Conservation (phyloP, 345 rosid genomes). For the Erysimum cheiranthoides region DNA sequence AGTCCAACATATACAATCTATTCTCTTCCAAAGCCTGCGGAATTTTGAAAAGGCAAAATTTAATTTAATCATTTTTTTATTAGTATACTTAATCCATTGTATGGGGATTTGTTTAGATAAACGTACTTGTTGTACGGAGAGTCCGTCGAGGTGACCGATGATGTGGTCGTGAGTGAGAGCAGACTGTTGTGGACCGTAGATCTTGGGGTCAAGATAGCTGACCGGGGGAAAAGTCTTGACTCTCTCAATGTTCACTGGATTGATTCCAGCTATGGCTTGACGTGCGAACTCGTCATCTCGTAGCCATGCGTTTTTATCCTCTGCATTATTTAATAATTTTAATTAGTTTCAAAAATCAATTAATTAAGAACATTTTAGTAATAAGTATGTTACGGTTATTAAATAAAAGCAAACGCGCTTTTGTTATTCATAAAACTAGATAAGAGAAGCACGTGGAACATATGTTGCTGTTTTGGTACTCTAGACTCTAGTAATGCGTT, state of each 20-base stretch:
- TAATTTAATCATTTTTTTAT: background rate
- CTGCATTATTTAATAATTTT: constrained; percentile 62
- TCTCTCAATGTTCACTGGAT: constrained; percentile 78
- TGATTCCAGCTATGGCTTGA: constrained; percentile 85
- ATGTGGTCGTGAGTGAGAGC: constrained; percentile 85
- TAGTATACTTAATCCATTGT: background rate
- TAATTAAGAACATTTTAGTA: background rate
- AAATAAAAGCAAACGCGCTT: constrained; percentile 32
- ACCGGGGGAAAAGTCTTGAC: constrained; percentile 76
- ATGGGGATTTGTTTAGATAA: background rate
- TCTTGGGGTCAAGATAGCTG: constrained; percentile 81
- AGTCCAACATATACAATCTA: constrained; percentile 72
- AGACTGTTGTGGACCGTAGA: constrained; percentile 76
- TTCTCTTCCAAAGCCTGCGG: constrained; percentile 89
- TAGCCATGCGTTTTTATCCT: constrained; percentile 96
- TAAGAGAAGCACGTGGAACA: constrained; percentile 35
- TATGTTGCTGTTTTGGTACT: constrained; percentile 6
- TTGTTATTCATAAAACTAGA: background rate
- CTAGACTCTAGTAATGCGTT: background rate
- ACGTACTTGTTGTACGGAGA: constrained; percentile 83
- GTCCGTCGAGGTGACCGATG: constrained; percentile 66
- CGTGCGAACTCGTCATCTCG: constrained; percentile 97
- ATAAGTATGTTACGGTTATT: background rate
- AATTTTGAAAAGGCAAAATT: background rate
- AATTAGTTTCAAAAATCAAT: constrained; percentile 2